phyloP scores from a whole-genome alignment of 2,329 filamentous ascomycete species.

The Dothideomycetes sp. region DNA sequence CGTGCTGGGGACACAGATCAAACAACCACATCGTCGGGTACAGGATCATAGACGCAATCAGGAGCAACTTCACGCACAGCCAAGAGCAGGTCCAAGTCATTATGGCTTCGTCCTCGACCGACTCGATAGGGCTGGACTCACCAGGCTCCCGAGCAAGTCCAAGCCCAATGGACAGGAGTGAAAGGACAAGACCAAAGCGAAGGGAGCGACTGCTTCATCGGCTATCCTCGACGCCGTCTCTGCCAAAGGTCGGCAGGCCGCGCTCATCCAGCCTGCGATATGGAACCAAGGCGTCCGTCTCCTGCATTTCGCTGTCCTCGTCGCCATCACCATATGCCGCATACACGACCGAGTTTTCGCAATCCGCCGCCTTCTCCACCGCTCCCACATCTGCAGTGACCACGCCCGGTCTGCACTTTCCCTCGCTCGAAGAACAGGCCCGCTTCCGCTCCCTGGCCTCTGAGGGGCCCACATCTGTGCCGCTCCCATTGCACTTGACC shows the following conservation, averaged over 20 bases:
- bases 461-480: constrained; percentile 42
- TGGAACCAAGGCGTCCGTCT: constrained; percentile 51
- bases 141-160: not conserved
- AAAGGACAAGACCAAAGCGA: constrained; percentile 49
- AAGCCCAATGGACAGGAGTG: not conserved
- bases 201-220: constrained; percentile 65
- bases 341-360: constrained; percentile 45
- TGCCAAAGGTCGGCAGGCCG: constrained; percentile 52
- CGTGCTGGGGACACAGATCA: too few species aligned
- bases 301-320: constrained; percentile 50
- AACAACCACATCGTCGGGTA: too few species aligned
- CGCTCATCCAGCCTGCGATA: constrained; percentile 58
- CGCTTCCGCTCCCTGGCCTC: constrained; percentile 36
- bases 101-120: constrained; percentile 6
- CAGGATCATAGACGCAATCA: too few species aligned
- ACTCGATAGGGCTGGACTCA: constrained; percentile 6
- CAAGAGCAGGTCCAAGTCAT: too few species aligned
- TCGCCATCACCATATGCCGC: constrained; percentile 39
- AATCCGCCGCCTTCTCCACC: constrained; percentile 43
- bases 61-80: too few species aligned
- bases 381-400: constrained; percentile 42
- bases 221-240: constrained; percentile 68
- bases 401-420: constrained; percentile 33
- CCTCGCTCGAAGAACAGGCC: constrained; percentile 42
- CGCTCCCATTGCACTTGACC: constrained; percentile 53